Evolutionary conservation across 495 filamentous ascomycete species (phyloP).

Genomic region (Aspergillus homomorphus): DNA sequence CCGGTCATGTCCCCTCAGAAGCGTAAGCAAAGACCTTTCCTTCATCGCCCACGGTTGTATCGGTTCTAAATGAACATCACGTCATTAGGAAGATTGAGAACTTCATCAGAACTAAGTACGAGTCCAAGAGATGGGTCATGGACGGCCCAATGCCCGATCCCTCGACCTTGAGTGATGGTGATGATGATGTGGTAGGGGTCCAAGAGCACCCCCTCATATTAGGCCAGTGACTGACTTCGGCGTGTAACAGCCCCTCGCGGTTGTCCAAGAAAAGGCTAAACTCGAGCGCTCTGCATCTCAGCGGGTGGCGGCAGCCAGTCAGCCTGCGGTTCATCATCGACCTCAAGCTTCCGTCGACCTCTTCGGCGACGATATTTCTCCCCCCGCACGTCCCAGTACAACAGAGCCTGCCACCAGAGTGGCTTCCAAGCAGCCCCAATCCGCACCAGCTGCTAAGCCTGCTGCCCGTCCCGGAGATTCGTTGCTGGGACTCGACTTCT

Average conservation of each 20-base stretch:
- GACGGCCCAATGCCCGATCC: constrained; percentile 93
- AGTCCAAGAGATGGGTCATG: constrained; percentile 97
- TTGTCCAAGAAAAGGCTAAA: constrained; percentile 71
- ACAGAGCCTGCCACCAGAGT: constrained; percentile 55
- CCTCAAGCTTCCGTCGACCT: constrained; percentile 55
- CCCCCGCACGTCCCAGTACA: constrained; percentile 62
- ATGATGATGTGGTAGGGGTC: constrained; percentile 68
- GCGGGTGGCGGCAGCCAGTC: constrained; percentile 39
- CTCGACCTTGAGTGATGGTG: constrained; percentile 74
- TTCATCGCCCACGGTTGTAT: not conserved
- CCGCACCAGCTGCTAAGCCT: constrained; percentile 51
- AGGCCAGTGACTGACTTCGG: constrained; percentile 22
- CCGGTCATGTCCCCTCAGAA: constrained; percentile 94
- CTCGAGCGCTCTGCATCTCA: constrained; percentile 60
- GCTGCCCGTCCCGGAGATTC: constrained; percentile 71
- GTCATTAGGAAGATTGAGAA: constrained; percentile 85
- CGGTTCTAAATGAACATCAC: constrained; percentile 9
- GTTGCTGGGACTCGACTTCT: constrained; percentile 88
- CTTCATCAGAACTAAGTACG: constrained; percentile 98
- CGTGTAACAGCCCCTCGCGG: constrained; percentile 58
- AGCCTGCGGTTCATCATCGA: constrained; percentile 37
- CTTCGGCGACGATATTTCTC: constrained; percentile 60
- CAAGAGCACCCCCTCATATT: not conserved
- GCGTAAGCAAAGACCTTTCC: constrained; percentile 50
- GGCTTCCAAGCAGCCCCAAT: constrained; percentile 56